These are phyloP conservation scores for Schizothecium vesticola DNA, from an alignment of 495 filamentous ascomycete genomes.

Conservation along the genomic window DNA sequence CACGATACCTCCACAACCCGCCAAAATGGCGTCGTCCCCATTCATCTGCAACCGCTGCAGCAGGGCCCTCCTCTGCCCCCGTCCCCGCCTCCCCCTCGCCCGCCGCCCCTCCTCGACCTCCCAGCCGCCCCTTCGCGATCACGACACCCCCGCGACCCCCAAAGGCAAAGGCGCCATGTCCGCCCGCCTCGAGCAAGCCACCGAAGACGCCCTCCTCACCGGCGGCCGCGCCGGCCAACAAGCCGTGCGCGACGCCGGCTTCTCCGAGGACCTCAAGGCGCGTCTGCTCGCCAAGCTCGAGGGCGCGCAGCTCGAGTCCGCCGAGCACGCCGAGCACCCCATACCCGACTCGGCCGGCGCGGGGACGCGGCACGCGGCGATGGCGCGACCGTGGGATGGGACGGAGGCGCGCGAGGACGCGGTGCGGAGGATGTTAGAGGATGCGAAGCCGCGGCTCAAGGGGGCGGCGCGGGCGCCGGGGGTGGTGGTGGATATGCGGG, in stretches of 20 bases:
- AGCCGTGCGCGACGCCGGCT: constrained; percentile 78
- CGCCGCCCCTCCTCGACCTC: background rate
- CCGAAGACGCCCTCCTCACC: constrained; percentile 68
- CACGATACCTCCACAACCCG: background rate
- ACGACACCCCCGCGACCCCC: background rate
- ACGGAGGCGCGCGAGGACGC: constrained; percentile 67
- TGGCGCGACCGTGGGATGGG: constrained; percentile 72
- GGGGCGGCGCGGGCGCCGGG: constrained; percentile 44
- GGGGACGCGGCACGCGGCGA: constrained; percentile 67
- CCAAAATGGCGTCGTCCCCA: background rate
- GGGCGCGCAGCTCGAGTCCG: constrained; percentile 60
- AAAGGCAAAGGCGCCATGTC: constrained; percentile 59
- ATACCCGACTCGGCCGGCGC: constrained; percentile 57
- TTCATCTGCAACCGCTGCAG: constrained; percentile 14
- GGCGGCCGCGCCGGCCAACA: constrained; percentile 65
- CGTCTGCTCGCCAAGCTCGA: constrained; percentile 69
- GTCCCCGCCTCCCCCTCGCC: background rate
- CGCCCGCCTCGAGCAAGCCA: constrained; percentile 68
- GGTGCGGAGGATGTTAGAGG: constrained; percentile 81
- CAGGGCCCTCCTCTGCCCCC: constrained; percentile 7
- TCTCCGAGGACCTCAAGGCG: constrained; percentile 77
- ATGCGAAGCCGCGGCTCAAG: constrained; percentile 49
- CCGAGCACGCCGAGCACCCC: constrained; percentile 56
- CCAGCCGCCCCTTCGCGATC: background rate
- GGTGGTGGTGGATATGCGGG: constrained; percentile 54